A percentile compares a stretch with the other conserved stretches of the same genome.
phyloP scores from a whole-genome alignment of 331 rosid species.

The Quercus tomentella region DNA sequence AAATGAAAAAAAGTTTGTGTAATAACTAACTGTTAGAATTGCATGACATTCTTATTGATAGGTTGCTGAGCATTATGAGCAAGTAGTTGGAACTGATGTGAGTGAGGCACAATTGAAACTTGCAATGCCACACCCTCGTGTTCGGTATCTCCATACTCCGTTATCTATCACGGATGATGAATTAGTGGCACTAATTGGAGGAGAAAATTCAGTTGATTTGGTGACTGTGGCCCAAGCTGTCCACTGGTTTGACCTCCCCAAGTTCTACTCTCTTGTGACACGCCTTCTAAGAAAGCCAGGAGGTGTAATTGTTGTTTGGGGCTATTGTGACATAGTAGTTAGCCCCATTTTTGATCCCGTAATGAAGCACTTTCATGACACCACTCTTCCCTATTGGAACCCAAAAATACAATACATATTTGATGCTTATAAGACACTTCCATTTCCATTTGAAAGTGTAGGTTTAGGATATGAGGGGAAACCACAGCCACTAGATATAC shows the following conservation, averaged over 20 bases:
- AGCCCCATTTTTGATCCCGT: conserved; percentile 1
- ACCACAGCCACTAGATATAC: conserved; percentile 10
- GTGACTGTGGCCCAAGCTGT: conserved; percentile 18
- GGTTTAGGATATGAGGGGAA: conserved; percentile 23
- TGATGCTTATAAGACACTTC: conserved; percentile 16
- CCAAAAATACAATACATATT: not conserved
- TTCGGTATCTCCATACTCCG: conserved; percentile 23
- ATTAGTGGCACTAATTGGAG: conserved; percentile 9
- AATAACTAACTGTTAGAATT: no score
- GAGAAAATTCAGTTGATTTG: conserved; percentile 19
- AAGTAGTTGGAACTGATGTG: conserved; percentile 17
- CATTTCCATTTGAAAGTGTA: conserved; percentile 23
- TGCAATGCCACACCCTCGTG: conserved; percentile 23
- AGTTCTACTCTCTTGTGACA: conserved; percentile 8
- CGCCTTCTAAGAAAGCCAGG: conserved; percentile 17
- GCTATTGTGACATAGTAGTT: not conserved
- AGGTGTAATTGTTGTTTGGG: conserved; percentile 19
- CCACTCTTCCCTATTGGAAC: not conserved
- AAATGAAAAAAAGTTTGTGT: no score
- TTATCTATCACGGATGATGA: conserved; percentile 1
- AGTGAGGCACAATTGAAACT: conserved; percentile 14
- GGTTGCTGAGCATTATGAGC: conserved; percentile 15
- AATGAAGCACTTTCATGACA: not conserved
- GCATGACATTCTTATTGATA: not conserved
- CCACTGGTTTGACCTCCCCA: conserved; percentile 24